Evolutionary conservation across 2,329 filamentous ascomycete genomes (phyloP), one percentile per base, ranked within the genome.

Genomic region (Diplodia sapinea): DNA sequence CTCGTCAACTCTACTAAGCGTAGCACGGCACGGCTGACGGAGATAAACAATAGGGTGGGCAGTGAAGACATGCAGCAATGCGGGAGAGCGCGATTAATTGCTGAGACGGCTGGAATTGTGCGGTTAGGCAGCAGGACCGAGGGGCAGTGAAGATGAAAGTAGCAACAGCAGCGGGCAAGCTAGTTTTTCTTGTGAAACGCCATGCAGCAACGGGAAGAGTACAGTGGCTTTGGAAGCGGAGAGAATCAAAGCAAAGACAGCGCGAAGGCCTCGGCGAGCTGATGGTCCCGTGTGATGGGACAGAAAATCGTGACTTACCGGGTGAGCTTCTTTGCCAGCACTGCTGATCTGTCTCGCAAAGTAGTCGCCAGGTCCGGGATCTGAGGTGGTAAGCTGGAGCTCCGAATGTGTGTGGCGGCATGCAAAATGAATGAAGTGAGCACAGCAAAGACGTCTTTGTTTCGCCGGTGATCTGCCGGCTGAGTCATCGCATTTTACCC

Each of bases 331-430:
- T 38, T 15, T 20, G 15, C 29, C 17, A 23, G 13, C 15, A 7
- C 40, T 15, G 17, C 23, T 12, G n/a, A 13, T 9, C 15, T 36
- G 23, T 26, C 17, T 20, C 40, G 36, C 20, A 7, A 43, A 11
- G 20, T 3, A 38, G 38, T 8, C 40, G 57, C 3, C 23, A 26
- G 47, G 40, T 50, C 43, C 33, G n/a, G 40, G 29, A 23, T 50
- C 15, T n/a, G 57, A n/a, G 57, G 29, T 62, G 43, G 43, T n/a
- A 15, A 50, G 40, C 36, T 61, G 57, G 47, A n/a, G 57, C 57
- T 61, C 57, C 36, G n/a, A 4, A 23, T 15, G 40, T 15, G 40
- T 31, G 40, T 47, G 43, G 40, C 29, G 29, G 40, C 43, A 15
- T 12, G 29, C 43, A 51, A 51, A 63, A 26, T 63, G 15, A 8